Evolutionary conservation across 371 early-diverging fungal species (phyloP), one percentile per base, ranked within the genome.

Genomic region (Haplosporangium sp.): DNA sequence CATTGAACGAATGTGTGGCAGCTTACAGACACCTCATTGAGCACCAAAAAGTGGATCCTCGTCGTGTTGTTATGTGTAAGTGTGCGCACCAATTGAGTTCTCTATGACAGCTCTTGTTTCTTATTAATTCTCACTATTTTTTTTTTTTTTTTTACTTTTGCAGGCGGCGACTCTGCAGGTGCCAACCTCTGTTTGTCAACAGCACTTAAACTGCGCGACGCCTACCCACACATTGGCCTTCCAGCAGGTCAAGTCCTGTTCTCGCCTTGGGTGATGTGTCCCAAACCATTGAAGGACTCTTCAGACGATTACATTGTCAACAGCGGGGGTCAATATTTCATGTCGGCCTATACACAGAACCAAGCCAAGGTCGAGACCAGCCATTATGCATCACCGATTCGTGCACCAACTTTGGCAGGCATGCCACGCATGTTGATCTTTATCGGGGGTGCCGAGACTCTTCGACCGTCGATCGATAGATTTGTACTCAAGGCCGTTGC

Each of bases 1-100:
- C 87, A 21, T 54, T 85, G 18, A 58, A 82, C 29, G 84, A 88
- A 47, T 82, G 83, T 29, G 65, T 85, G 8, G 75, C 73, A 16
- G 86, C 88, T 0, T 88, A 82, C 60, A 72, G 81, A 40, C 80
- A 88, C 42, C 62, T 88, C 42, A 73, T 83, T 8, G 69, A 82
- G 45, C 46, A 53, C 10, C 69, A 62, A 14, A 69, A 69, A 12
- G 54, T 79, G 12, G 72, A 69, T 36, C 66, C 79, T 23, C 63
- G 59, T n/a, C 59, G 69, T 6, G 60, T 79, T 41, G 62, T 79
- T 54, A 68, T 77, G 79, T 72, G 79, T 76, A 76, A 62, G 71
- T 71, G 9, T 12, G 40, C 13, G 21, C 42, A 7, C 23, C n/a
- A 38, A 6, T 41, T 18, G 18, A 18, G 8, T 18, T 21, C 38